Conservation (phyloP, 306 rosid species). For the Sechiopsis laciniata region DNA sequence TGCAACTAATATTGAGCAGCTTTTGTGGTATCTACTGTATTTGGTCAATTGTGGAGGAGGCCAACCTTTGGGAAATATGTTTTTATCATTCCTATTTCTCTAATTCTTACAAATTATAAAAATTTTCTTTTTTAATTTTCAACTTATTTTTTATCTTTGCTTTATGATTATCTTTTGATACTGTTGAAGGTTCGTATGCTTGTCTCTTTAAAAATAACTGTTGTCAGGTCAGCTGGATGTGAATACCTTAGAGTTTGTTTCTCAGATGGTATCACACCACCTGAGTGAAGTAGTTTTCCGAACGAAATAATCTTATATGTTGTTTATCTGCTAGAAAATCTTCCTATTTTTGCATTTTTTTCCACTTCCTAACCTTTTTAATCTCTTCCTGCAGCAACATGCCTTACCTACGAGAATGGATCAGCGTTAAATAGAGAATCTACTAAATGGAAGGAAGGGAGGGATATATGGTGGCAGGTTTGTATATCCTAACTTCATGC, state of each 20-base stretch:
- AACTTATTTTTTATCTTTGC: too few relatives aligned
- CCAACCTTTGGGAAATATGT: not conserved
- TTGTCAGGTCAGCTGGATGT: too few relatives aligned
- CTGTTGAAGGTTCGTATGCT: not conserved
- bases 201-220: not conserved
- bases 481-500: slow-evolving; percentile 24
- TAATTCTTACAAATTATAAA: too few relatives aligned
- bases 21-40: not conserved
- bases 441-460: slow-evolving; percentile 73
- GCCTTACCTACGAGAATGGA: slow-evolving; percentile 68
- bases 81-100: not conserved
- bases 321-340: slow-evolving; percentile 9
- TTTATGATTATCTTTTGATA: not conserved
- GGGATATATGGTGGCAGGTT: slow-evolving; percentile 99
- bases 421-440: slow-evolving; percentile 55
- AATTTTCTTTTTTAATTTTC: not conserved
- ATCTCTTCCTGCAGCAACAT: slow-evolving; percentile 44
- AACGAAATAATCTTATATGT: not conserved
- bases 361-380: slow-evolving; percentile 20
- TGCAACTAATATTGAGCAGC: not conserved
- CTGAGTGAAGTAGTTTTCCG: not conserved
- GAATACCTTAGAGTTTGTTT: not conserved
- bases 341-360: slow-evolving; percentile 16
- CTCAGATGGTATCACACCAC: not conserved
- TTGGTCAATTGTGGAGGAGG: not conserved